Evolutionary conservation across 352 stramenopile genomes (phyloP).

Genomic region (Phytophthora europaea): DNA sequence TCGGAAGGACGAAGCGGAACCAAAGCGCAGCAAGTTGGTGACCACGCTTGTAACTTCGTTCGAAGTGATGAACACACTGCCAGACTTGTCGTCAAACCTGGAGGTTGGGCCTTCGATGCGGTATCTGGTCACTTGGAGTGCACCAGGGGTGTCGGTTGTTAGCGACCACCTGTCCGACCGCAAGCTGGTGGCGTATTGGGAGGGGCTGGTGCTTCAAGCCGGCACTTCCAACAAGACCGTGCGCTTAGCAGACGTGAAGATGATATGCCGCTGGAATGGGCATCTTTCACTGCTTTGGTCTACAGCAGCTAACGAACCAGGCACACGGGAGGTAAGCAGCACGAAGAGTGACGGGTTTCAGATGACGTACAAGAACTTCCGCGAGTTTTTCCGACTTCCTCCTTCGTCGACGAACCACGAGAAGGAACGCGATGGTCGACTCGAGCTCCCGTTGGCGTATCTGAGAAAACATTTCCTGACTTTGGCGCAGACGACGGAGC

Average conservation of each 20-base stretch:
- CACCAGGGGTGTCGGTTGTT: conserved; percentile 5
- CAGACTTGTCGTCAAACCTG: conserved; percentile 10
- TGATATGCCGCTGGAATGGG: conserved; percentile 15
- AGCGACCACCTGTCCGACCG: conserved; percentile 12
- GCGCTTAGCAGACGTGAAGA: conserved; percentile 7
- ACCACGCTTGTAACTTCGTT: conserved; percentile 21
- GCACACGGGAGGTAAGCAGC: background rate
- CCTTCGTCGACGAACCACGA: background rate
- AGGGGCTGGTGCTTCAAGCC: conserved; percentile 22
- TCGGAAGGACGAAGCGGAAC: background rate
- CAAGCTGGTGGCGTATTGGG: conserved; percentile 28
- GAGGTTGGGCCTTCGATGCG: conserved; percentile 22
- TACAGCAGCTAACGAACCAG: background rate
- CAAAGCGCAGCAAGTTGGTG: background rate
- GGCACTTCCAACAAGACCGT: conserved; percentile 19
- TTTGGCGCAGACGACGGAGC: background rate
- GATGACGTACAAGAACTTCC: conserved; percentile 17
- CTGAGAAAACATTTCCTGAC: conserved; percentile 24
- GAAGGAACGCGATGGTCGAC: background rate
- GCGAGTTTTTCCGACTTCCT: conserved; percentile 15
- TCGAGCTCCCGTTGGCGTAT: conserved; percentile 22
- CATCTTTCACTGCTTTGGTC: conserved; percentile 24
- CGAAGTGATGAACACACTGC: conserved; percentile 14
- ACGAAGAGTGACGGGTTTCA: conserved; percentile 19
- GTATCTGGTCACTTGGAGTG: conserved; percentile 16